Conservation (phyloP, 169 alveolate genomes). For the Eimeria brunetti region DNA sequence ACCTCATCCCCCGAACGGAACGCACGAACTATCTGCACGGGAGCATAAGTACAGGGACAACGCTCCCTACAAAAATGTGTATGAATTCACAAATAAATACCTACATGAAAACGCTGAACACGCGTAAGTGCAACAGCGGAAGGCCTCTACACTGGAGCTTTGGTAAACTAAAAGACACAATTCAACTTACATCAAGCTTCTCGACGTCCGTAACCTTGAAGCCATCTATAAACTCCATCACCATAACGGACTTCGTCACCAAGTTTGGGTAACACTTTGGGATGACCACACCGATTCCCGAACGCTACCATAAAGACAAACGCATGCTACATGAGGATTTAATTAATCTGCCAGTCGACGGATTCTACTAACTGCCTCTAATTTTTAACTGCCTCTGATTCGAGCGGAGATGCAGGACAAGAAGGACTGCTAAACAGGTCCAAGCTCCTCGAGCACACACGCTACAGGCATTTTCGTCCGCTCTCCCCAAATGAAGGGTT, state of each 20-base stretch:
- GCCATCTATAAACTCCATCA: slow-evolving; percentile 94
- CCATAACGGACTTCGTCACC: slow-evolving; percentile 88
- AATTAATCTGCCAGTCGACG: background rate
- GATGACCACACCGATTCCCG: slow-evolving; percentile 88
- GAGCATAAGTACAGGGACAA: background rate
- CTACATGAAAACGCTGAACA: background rate
- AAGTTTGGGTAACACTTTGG: slow-evolving; percentile 89
- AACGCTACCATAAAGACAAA: slow-evolving; percentile 66
- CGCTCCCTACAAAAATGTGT: background rate
- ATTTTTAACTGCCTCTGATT: background rate
- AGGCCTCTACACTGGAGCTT: background rate
- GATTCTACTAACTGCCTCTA: background rate
- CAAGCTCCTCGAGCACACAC: background rate
- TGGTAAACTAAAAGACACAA: background rate
- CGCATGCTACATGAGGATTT: background rate
- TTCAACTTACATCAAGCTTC: slow-evolving; percentile 83
- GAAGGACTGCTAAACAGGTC: background rate
- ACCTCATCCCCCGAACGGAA: background rate
- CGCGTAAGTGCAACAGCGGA: background rate
- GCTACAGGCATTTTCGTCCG: background rate
- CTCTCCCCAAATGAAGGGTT: background rate
- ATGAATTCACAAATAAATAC: background rate
- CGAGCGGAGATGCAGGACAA: background rate
- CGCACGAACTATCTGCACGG: background rate
- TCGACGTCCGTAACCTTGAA: slow-evolving; percentile 91